Evolutionary conservation across 1,284 basidiomycete genomes (phyloP), one percentile per base, ranked within the genome.

Genomic region (Waitea zeae): DNA sequence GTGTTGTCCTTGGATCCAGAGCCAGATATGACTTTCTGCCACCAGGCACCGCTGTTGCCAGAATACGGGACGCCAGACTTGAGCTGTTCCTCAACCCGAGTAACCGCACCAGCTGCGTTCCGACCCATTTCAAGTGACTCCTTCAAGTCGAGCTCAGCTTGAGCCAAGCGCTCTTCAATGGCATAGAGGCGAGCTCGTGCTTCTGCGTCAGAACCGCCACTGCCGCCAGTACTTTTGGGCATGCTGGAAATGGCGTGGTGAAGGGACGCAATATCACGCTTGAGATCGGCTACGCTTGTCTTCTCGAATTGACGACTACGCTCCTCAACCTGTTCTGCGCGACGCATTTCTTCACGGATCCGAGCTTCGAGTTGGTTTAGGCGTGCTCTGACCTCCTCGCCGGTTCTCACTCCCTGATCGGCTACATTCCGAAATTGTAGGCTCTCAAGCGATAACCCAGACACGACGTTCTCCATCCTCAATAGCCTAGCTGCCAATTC

Each of bases 401-500:
- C 61, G 12, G 54, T 52, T 41, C 58, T 60, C 1, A 55, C 46
- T 19, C 69, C 66, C 18, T 58, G 61, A 18, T 77, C 72, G 28
- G 67, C 54, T 39, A 61, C 62, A 12, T 52, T 45, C 28, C 62
- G 60, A 1, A 59, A 55, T 33, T 59, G 62, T 39, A 76, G 62
- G 7, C 57, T 52, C 33, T 78, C 72, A 6, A 57, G 42, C 2
- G 70, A 65, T 6, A 82, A 51, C 12, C 62, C 61, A 9, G 68
- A 64, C 2, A 84, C 51, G 2, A 65, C 66, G 29, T 53, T 60
- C 51, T 87, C 82, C 18, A 86, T 60, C 30, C 60, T 58, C 38
- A 67, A 62, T 3, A 92, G 56, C 7, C 87, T 71, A 1, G 62
- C 58, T 3, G 76, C 61, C 14, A 90, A 58, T 40, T 83, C 83